Base-by-base conservation (phyloP, 441 rosid species). In the Gossypium lobatum region DNA sequence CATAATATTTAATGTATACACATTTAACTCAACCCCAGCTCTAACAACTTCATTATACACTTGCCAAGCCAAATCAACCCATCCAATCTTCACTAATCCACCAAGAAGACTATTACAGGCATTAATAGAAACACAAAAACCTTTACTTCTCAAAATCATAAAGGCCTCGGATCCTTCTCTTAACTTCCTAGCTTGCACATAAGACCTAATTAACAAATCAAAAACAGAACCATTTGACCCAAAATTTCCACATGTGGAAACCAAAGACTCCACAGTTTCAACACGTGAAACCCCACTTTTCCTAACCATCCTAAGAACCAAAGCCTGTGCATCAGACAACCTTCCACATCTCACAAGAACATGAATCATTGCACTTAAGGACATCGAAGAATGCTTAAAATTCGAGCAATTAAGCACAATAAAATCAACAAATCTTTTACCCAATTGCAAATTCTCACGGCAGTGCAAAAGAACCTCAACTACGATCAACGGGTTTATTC, bases 61-160 rank as follows among this genome's bases (percentile, higher is more conserved):
- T 14, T 90, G 91, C 93, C 87, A 82, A 2, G 89, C 95, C 86
- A 90, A 71, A 73, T 61, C 65, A 61, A 61, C 65, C 65, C 65
- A 61, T 61, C 65, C 65, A 6, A 31, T 71, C 80, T 86, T 90
- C 81, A 94, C 97, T 45, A 92, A 82, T 50, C 96, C 93, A 4
- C 95, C 91, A 8, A 94, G 87, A 60, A 94, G 93, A 81, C 92
- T 83, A 68, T 92, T 94, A 52, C 95, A 90, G 1, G 97, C 88
- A 76, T 89, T 85, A 6, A 94, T 80, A 25, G 95, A 83, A 52
- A 92, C 77, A 16, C 10, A 50, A 72, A 82, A 59, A 10, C 93
- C 93, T 81, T 70, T 89, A 69, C 83, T 70, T 73, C 85, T 73
- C 70, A 88, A 75, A 72, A 86, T 50, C 58, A 74, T 75, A 78